A percentile compares a stretch with the other conserved stretches of the same genome.
phyloP scores from a whole-genome alignment of 2,329 filamentous ascomycete species.

The Aspergillus novoparasiticus region DNA sequence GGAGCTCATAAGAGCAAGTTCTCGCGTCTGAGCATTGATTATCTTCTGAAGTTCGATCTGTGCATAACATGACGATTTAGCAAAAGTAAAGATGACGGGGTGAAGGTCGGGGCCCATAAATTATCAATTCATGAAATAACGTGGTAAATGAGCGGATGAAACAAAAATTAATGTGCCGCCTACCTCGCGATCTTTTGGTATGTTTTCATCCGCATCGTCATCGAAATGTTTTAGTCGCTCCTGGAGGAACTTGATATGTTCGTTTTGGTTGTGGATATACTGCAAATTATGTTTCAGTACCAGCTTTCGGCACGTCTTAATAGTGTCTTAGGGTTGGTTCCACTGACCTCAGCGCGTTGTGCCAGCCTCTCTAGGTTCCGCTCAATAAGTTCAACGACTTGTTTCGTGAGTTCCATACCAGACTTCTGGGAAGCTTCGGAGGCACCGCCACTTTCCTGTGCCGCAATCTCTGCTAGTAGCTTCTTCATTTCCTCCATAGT shows the following conservation, averaged over 20 bases:
- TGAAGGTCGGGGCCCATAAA: neutral
- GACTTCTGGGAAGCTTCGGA: slow-evolving; percentile 39
- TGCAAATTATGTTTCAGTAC: slow-evolving; percentile 24
- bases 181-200: slow-evolving; percentile 46
- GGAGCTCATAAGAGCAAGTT: slow-evolving; percentile 49
- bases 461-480: slow-evolving; percentile 43
- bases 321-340: neutral
- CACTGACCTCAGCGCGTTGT: slow-evolving; percentile 46
- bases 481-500: slow-evolving; percentile 45
- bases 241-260: slow-evolving; percentile 45
- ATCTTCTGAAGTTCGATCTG: slow-evolving; percentile 45
- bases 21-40: slow-evolving; percentile 45
- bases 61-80: slow-evolving; percentile 17
- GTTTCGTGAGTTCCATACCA: slow-evolving; percentile 42
- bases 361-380: slow-evolving; percentile 52
- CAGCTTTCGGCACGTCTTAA: slow-evolving; percentile 15
- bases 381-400: slow-evolving; percentile 57
- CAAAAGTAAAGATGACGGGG: neutral
- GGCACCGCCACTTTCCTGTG: slow-evolving; percentile 34
- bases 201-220: slow-evolving; percentile 38
- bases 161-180: slow-evolving; percentile 9
- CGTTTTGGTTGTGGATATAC: slow-evolving; percentile 48
- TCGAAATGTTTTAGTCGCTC: slow-evolving; percentile 45
- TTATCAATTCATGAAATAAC: neutral
- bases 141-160: neutral